These are phyloP conservation scores for Delonix regia DNA, from an alignment of 306 rosid genomes.

Conservation along the genomic window DNA sequence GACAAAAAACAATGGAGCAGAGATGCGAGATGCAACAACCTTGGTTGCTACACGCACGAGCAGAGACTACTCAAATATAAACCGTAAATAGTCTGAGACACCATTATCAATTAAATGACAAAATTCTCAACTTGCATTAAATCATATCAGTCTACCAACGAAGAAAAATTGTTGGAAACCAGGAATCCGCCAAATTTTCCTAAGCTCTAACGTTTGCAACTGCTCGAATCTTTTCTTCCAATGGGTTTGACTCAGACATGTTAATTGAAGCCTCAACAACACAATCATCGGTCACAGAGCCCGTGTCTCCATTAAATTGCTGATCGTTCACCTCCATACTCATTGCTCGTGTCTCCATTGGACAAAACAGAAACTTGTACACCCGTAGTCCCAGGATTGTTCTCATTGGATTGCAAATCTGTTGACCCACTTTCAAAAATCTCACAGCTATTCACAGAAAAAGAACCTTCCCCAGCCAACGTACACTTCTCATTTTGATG, in stretches of 20 bases:
- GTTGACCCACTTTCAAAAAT: constrained; percentile 38
- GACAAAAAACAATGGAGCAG: constrained; percentile 21
- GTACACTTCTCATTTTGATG: constrained; percentile 36
- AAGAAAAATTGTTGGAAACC: constrained; percentile 47
- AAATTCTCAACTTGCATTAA: constrained; percentile 35
- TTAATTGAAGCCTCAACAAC: constrained; percentile 27
- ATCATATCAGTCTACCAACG: constrained; percentile 38
- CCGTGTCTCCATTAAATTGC: constrained; percentile 31
- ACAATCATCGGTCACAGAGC: constrained; percentile 13
- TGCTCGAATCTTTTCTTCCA: constrained; percentile 34
- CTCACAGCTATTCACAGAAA: constrained; percentile 19
- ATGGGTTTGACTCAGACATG: constrained; percentile 20
- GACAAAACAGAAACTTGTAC: constrained; percentile 23
- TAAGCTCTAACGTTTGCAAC: constrained; percentile 20
- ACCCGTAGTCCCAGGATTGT: constrained; percentile 28
- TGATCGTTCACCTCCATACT: constrained; percentile 37
- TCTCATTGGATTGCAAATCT: constrained; percentile 26
- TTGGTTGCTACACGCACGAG: not conserved
- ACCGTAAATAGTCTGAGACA: constrained; percentile 27
- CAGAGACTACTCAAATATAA: constrained; percentile 24
- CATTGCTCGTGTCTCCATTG: constrained; percentile 23
- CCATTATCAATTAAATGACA: constrained; percentile 30
- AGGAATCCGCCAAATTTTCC: constrained; percentile 38
- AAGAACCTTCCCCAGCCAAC: constrained; percentile 33
- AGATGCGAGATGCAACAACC: not conserved